Evolutionary conservation across 208 protist genomes (phyloP).

Genomic region (Trichomonas vaginalis): DNA sequence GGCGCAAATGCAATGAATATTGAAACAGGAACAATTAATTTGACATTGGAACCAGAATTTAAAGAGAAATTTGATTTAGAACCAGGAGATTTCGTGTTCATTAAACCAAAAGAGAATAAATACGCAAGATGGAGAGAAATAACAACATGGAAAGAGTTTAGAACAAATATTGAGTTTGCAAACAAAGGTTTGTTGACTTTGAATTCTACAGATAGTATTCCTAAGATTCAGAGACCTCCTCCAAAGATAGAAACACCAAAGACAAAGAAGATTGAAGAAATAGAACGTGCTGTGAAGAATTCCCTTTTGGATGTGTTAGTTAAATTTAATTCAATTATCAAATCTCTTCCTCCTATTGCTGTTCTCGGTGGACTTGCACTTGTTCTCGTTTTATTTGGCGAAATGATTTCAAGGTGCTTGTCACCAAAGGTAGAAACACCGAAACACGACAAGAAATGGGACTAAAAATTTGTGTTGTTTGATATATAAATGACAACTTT

Average conservation of each 20-base stretch:
- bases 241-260: neutral
- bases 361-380: neutral
- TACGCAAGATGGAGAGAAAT: neutral
- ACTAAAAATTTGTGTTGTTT: neutral
- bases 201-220: neutral
- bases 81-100: neutral
- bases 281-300: neutral
- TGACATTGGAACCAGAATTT: neutral
- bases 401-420: neutral
- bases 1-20: constrained; percentile 14
- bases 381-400: neutral
- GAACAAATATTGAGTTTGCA: neutral
- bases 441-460: neutral
- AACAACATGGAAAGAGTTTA: neutral
- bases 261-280: neutral
- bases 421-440: neutral
- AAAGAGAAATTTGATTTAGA: neutral
- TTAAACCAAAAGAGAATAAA: neutral
- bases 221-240: neutral
- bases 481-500: no score
- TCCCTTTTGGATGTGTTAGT: neutral
- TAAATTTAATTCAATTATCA: neutral
- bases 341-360: neutral
- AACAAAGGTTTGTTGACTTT: neutral
- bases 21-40: neutral